A percentile compares a stretch with the other conserved stretches of the same genome.
These are phyloP conservation scores for Cladosporium sp. DNA, from an alignment of 2,329 filamentous ascomycete species.

Conservation along the genomic window DNA sequence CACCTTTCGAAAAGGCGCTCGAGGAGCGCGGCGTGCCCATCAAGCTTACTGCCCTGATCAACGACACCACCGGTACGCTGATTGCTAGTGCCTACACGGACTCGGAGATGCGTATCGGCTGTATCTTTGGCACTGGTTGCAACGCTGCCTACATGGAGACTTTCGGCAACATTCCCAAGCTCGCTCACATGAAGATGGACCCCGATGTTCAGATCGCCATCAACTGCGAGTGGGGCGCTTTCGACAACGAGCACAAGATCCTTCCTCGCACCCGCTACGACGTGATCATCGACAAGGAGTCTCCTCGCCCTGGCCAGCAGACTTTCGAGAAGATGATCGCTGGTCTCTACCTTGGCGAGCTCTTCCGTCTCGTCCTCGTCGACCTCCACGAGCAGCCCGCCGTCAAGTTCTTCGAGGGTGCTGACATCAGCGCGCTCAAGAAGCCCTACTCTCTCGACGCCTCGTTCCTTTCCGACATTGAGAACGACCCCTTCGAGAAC, in stretches of 20 bases:
- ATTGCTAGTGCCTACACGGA: conserved; percentile 98
- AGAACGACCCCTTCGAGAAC: conserved; percentile 94
- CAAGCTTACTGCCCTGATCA: conserved; percentile 88
- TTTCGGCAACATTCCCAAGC: conserved; percentile 85
- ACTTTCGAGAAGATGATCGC: conserved; percentile 45
- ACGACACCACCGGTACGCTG: conserved; percentile 94
- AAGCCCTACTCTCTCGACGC: conserved; percentile 88
- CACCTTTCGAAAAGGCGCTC: conserved; percentile 77
- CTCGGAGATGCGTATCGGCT: conserved; percentile 84
- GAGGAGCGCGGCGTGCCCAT: conserved; percentile 78
- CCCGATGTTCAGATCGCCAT: conserved; percentile 71
- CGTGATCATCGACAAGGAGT: conserved; percentile 40
- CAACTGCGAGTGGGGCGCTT: conserved; percentile 97
- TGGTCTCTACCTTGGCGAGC: conserved; percentile 43
- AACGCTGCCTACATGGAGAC: conserved; percentile 98
- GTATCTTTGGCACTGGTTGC: conserved; percentile 97
- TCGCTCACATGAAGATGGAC: conserved; percentile 84
- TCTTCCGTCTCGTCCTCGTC: conserved; percentile 42
- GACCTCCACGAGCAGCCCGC: conserved; percentile 57
- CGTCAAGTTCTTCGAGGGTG: conserved; percentile 71
- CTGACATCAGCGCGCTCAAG: conserved; percentile 74
- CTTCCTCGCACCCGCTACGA: conserved; percentile 73
- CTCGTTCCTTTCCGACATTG: conserved; percentile 87
- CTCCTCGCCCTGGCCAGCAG: conserved; percentile 43
- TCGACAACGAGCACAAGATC: conserved; percentile 88